These are phyloP conservation scores for Candida mattraensis DNA, from an alignment of 805 yeast genomes.

Conservation along the genomic window DNA sequence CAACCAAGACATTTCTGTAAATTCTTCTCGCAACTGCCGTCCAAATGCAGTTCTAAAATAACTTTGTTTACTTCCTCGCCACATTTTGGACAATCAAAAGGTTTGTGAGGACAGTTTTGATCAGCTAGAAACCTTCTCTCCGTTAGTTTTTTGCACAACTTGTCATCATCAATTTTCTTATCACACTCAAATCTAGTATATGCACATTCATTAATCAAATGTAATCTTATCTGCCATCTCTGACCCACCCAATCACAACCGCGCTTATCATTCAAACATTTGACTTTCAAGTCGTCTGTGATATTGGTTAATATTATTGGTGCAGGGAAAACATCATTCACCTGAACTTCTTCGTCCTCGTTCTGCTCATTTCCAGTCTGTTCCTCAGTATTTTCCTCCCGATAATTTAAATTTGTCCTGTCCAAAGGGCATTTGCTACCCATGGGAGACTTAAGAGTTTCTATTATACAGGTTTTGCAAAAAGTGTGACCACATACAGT, in stretches of 20 bases:
- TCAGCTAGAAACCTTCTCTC: constrained; percentile 20
- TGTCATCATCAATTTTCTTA: constrained; percentile 12
- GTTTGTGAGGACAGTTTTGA: constrained; percentile 40
- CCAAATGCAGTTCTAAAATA: constrained; percentile 36
- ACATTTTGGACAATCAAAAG: constrained; percentile 40
- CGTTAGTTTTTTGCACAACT: constrained; percentile 20
- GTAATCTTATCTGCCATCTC: constrained; percentile 58
- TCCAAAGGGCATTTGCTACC: constrained; percentile 58
- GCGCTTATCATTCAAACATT: constrained; percentile 49
- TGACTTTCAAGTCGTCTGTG: constrained; percentile 58
- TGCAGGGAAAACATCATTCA: constrained; percentile 43
- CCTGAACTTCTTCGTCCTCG: constrained; percentile 12
- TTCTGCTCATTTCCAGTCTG: constrained; percentile 1
- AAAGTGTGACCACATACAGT: constrained; percentile 71
- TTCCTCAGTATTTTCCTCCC: constrained; percentile 10
- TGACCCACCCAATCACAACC: constrained; percentile 61
- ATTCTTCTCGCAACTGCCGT: constrained; percentile 40
- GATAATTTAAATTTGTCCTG: constrained; percentile 44
- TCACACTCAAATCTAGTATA: constrained; percentile 40
- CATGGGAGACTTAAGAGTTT: constrained; percentile 40
- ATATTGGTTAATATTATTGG: constrained; percentile 60
- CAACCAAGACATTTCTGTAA: constrained; percentile 40
- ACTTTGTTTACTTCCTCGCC: constrained; percentile 29
- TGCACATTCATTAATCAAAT: constrained; percentile 42
- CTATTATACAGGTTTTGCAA: constrained; percentile 54